Conservation (phyloP, 2,329 filamentous ascomycete genomes). For the Alternaria sp. region DNA sequence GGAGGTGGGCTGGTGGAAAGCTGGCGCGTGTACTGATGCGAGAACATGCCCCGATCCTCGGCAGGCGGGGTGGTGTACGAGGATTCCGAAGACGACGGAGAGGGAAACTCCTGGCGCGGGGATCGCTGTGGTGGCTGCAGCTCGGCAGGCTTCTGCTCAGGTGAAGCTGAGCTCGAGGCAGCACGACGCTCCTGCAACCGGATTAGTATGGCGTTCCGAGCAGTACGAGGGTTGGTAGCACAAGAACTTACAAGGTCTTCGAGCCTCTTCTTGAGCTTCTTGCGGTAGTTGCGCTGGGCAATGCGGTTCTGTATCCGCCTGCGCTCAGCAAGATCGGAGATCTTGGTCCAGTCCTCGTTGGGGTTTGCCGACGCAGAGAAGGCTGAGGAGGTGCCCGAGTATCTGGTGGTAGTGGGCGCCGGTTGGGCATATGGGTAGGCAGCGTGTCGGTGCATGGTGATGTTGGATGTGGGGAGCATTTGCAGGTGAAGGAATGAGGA, state of each 20-base stretch:
- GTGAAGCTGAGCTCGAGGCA: constrained; percentile 66
- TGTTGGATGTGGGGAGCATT: constrained; percentile 31
- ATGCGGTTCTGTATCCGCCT: constrained; percentile 96
- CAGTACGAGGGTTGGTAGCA: constrained; percentile 10
- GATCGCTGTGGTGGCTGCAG: constrained; percentile 51
- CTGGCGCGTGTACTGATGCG: constrained; percentile 69
- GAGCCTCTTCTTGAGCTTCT: constrained; percentile 89
- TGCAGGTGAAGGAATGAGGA: constrained; percentile 14
- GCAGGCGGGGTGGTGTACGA: constrained; percentile 60
- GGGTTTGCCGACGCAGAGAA: constrained; percentile 94
- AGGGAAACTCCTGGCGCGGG: constrained; percentile 46
- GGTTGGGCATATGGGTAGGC: constrained; percentile 52
- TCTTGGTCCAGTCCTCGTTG: constrained; percentile 99
- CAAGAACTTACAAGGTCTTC: constrained; percentile 67
- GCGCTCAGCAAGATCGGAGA: constrained; percentile 93
- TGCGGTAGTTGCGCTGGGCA: constrained; percentile 96
- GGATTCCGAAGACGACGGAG: constrained; percentile 46
- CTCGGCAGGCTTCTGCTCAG: constrained; percentile 64
- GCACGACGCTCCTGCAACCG: constrained; percentile 68
- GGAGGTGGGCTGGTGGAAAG: constrained; percentile 75
- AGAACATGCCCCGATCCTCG: constrained; percentile 69
- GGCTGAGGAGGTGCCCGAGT: constrained; percentile 87
- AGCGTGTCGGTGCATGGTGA: constrained; percentile 54
- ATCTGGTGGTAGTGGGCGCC: constrained; percentile 58
- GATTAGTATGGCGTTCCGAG: constrained; percentile 25